Conservation (phyloP, 805 yeast species). For the Lipomyces yamadae region DNA sequence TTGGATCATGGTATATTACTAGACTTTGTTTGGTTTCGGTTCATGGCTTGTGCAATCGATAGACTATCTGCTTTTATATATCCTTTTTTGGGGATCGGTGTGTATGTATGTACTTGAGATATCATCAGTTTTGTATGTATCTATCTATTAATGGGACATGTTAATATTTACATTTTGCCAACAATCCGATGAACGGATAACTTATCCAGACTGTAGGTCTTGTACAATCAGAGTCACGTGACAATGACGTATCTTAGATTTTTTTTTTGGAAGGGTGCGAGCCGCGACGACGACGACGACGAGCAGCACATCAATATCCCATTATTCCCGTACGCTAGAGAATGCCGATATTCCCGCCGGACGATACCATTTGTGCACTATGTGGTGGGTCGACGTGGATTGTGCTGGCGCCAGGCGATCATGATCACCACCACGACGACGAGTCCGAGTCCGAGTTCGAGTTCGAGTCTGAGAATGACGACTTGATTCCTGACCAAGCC, state of each 20-base stretch:
- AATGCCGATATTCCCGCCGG: slow-evolving; percentile 11
- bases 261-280: too few species aligned
- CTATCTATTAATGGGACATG: too few species aligned
- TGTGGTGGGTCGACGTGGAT: slow-evolving; percentile 26
- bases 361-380: slow-evolving; percentile 18
- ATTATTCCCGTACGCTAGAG: too few species aligned
- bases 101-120: not conserved
- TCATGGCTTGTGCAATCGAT: slow-evolving; percentile 1
- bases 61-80: not conserved
- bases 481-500: not conserved
- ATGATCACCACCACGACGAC: too few species aligned
- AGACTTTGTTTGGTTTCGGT: not conserved
- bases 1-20: not conserved
- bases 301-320: not conserved
- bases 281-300: not conserved
- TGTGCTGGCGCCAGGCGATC: not conserved
- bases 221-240: not conserved
- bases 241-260: not conserved
- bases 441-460: slow-evolving; percentile 13
- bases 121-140: not conserved
- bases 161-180: too few species aligned
- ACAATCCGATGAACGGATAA: too few species aligned
- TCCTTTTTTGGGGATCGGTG: not conserved
- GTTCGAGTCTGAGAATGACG: slow-evolving; percentile 5
- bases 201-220: too few species aligned